Evolutionary conservation across 257 asterid species (phyloP).

Genomic region (Marsdenia floribunda): DNA sequence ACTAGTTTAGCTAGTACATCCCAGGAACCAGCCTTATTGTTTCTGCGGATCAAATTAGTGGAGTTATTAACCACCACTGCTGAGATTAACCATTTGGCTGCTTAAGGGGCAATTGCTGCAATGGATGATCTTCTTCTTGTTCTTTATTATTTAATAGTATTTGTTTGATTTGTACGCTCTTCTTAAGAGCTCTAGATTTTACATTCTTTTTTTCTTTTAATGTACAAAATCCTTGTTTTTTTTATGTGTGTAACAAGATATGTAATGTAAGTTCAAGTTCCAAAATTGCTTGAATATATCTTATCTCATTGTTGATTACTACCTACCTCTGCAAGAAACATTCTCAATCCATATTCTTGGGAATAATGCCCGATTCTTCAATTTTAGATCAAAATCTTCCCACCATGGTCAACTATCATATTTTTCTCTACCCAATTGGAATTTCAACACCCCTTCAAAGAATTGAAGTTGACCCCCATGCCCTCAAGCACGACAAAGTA

Average conservation of each 20-base stretch:
- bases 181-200: not conserved
- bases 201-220: not conserved
- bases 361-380: no score
- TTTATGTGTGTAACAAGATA: not conserved
- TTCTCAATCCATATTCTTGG: no score
- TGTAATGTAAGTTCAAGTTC: not conserved
- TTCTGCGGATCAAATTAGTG: not conserved
- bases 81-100: not conserved
- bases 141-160: not conserved
- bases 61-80: not conserved
- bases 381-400: no score
- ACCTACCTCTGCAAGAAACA: not conserved
- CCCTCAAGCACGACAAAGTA: not conserved
- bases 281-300: not conserved
- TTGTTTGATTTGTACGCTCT: not conserved
- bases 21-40: not conserved
- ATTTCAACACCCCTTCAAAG: slow-evolving; percentile 18
- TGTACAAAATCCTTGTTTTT: slow-evolving; percentile 1
- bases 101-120: not conserved
- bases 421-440: no score
- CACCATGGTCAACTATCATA: no score
- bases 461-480: slow-evolving; percentile 11
- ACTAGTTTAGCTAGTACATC: not conserved
- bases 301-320: not conserved
- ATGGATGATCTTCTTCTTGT: not conserved